These are phyloP conservation scores for Penicillium polonicum DNA, from an alignment of 2,329 filamentous ascomycete genomes.

Conservation along the genomic window DNA sequence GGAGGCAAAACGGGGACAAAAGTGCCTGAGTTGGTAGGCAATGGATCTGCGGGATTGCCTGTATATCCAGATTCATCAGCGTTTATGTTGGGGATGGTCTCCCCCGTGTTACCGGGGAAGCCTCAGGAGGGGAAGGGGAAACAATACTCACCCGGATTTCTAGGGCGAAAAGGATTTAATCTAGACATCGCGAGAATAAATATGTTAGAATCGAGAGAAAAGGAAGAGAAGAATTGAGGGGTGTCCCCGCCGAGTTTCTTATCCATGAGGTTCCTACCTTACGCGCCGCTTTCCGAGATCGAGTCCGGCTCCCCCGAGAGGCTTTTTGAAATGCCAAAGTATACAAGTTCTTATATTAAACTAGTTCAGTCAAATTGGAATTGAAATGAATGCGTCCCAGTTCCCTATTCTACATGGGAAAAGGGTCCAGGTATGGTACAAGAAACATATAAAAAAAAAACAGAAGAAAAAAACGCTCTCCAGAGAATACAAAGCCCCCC, in stretches of 20 bases:
- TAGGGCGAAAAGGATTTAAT: slow-evolving; percentile 53
- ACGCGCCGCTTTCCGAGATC: slow-evolving; percentile 24
- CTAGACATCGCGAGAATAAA: slow-evolving; percentile 44
- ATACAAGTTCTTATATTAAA: not conserved
- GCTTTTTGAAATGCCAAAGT: not conserved
- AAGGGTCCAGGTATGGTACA: slow-evolving; percentile 10
- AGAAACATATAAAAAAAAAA: not conserved
- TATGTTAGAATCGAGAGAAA: slow-evolving; percentile 13
- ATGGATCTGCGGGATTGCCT: slow-evolving; percentile 15
- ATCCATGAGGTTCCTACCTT: slow-evolving; percentile 18
- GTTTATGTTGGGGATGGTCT: slow-evolving; percentile 7
- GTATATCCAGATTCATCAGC: slow-evolving; percentile 1
- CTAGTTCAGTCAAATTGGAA: slow-evolving; percentile 3
- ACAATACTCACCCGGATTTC: slow-evolving; percentile 33
- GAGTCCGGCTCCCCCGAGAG: slow-evolving; percentile 25
- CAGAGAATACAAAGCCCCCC: not conserved
- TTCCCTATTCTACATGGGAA: slow-evolving; percentile 6
- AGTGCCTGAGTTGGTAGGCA: not conserved
- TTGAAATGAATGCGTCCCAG: slow-evolving; percentile 1
- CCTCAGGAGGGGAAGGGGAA: slow-evolving; percentile 6
- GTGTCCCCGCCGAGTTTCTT: slow-evolving; percentile 23
- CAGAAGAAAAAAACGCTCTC: not conserved
- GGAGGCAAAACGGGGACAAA: not conserved
- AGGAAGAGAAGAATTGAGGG: slow-evolving; percentile 19
- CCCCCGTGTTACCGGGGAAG: slow-evolving; percentile 11